These are phyloP conservation scores for Arthrobotrys megalospora DNA, from an alignment of 2,329 filamentous ascomycete genomes.

Conservation along the genomic window DNA sequence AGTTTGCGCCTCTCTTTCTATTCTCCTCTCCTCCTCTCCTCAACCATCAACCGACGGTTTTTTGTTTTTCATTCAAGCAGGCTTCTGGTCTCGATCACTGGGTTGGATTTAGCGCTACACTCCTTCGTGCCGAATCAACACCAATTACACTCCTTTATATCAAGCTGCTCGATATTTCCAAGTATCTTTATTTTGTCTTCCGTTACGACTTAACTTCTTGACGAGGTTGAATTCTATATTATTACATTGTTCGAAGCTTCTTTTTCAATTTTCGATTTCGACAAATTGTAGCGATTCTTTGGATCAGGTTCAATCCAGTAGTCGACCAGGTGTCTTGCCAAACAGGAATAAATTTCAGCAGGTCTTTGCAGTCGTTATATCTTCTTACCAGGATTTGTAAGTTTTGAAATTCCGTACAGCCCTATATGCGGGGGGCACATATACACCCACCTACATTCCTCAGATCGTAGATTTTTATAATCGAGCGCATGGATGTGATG, in stretches of 20 bases:
- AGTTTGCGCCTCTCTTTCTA: conserved; percentile 31
- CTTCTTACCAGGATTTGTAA: conserved; percentile 51
- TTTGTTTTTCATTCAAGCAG: conserved; percentile 57
- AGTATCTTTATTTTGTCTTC: conserved; percentile 38
- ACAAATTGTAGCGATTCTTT: conserved; percentile 48
- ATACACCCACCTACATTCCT: conserved; percentile 5
- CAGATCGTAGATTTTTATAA: conserved; percentile 21
- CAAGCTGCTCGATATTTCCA: conserved; percentile 38
- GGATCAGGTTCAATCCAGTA: conserved; percentile 44
- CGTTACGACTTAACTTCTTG: conserved; percentile 59
- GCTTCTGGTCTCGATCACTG: conserved; percentile 60
- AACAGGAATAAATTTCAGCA: conserved; percentile 45
- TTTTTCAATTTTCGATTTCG: conserved; percentile 20
- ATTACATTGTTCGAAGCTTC: conserved; percentile 30
- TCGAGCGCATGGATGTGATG: conserved; percentile 8
- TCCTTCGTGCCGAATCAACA: conserved; percentile 59
- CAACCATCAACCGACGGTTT: conserved; percentile 58
- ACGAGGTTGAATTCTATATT: conserved; percentile 55
- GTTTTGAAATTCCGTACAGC: conserved; percentile 5
- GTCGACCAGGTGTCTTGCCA: conserved; percentile 54
- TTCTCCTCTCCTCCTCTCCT: conserved; percentile 36
- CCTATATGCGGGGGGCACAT: conserved; percentile 11
- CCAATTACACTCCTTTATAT: conserved; percentile 61
- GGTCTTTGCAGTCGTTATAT: conserved; percentile 38
- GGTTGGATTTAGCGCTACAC: conserved; percentile 61